Evolutionary conservation across 2,329 filamentous ascomycete genomes (phyloP), one percentile per base, ranked within the genome.

Genomic region (Pyrenochaeta sp.): DNA sequence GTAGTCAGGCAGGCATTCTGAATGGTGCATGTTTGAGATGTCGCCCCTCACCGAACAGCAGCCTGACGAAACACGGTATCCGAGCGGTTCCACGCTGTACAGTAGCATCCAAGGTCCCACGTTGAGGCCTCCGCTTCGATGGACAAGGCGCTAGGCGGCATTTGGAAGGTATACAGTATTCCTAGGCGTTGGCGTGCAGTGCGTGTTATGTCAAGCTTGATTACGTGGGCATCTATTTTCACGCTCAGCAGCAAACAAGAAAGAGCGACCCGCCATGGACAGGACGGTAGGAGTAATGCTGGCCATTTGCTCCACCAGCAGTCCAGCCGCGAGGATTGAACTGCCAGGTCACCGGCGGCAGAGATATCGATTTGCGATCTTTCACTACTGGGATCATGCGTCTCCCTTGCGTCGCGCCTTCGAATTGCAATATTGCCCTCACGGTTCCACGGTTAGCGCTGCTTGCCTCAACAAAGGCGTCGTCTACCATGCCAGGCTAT

Each of bases 401-500:
- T 59, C 61, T 66, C 65, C 71, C 64, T 72, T 70, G 70, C 67
- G 59, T 67, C 60, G 62, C 65, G 58, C 56, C 52, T 64, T 47
- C 30, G 54, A 61, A 58, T 65, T 5, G 66, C 62, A 36, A 64
- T 61, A 54, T 53, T 60, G 52, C 64, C 62, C 64, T 69, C 65
- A 69, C 65, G 57, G 68, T 74, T 67, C 64, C 72, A 74, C 70
- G 59, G 61, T 69, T 72, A 72, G 71, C 66, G 71, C 61, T 65
- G 62, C 56, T 52, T 64, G 62, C 57, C 61, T 64, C 56, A 61
- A 32, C 50, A 59, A 52, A 62, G 62, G 60, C 62, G 59, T 59
- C 56, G 55, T 47, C 54, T 60, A 59, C 58, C 50, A 59, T 56
- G 52, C 45, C 61, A 58, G 59, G 54, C 50, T 49, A 45, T 45